A percentile compares a stretch with the other conserved stretches of the same genome.
Conservation (phyloP, 768 basidiomycete species). For the Trametes coccinea region DNA sequence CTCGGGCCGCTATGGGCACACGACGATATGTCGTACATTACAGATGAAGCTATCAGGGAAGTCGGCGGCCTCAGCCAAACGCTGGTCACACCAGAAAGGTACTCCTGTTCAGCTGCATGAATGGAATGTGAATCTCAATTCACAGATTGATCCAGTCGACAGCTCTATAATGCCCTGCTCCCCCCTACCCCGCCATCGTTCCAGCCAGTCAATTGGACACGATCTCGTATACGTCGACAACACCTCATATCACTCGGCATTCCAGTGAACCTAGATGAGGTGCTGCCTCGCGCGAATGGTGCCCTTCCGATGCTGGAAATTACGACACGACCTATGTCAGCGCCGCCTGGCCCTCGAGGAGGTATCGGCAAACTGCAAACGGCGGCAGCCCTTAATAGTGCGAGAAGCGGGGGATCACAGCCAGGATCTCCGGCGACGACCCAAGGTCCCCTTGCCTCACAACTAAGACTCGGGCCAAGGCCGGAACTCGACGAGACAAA, state of each 20-base stretch:
- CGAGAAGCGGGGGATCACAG: conserved; percentile 53
- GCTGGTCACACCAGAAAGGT: conserved; percentile 77
- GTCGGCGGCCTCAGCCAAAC: conserved; percentile 81
- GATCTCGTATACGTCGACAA: conserved; percentile 86
- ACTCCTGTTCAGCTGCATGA: conserved; percentile 19
- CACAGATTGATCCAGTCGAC: conserved; percentile 56
- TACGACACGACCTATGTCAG: conserved; percentile 77
- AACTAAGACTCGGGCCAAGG: conserved; percentile 67
- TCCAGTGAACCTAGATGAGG: conserved; percentile 93
- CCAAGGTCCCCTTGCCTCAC: conserved; percentile 34
- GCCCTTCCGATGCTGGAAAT: conserved; percentile 83
- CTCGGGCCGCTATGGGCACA: conserved; percentile 65
- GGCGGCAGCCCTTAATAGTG: conserved; percentile 42
- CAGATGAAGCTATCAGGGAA: conserved; percentile 74
- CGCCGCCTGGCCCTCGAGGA: conserved; percentile 64
- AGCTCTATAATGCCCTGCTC: conserved; percentile 71
- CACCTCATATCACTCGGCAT: conserved; percentile 91
- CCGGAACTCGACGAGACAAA: conserved; percentile 71
- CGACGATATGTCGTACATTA: conserved; percentile 52
- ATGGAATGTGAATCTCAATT: conserved; percentile 24
- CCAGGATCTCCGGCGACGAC: conserved; percentile 47
- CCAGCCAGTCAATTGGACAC: conserved; percentile 91
- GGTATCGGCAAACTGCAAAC: conserved; percentile 34
- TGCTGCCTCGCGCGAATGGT: conserved; percentile 65
- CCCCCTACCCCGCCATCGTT: conserved; percentile 69